These are phyloP conservation scores for Eutypa lata DNA, from an alignment of 2,329 filamentous ascomycete genomes.

Conservation along the genomic window DNA sequence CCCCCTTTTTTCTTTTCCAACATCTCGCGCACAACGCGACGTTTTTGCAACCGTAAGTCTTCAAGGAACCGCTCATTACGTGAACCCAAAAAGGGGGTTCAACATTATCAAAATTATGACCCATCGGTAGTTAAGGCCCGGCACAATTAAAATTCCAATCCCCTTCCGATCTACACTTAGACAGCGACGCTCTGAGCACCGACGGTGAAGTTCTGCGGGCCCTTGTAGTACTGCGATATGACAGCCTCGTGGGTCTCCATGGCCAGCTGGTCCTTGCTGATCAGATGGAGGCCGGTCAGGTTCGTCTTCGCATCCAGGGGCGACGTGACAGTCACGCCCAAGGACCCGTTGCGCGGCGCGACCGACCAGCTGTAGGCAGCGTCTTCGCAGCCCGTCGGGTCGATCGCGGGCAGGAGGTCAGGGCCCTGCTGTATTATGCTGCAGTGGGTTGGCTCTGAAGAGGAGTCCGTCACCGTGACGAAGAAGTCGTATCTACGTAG, in stretches of 20 bases:
- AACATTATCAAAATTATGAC: no score
- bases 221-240: constrained; percentile 14
- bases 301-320: constrained; percentile 12
- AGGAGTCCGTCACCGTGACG: constrained; percentile 9
- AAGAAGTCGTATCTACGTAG: constrained; percentile 17
- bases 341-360: constrained; percentile 4
- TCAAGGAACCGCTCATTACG: no score
- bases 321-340: constrained; percentile 16
- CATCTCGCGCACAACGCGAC: no score
- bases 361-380: constrained; percentile 14
- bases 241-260: constrained; percentile 13
- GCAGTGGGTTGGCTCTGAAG: constrained; percentile 12
- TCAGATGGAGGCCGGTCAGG: constrained; percentile 16
- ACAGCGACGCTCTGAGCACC: background rate
- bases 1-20: background rate
- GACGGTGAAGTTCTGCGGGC: constrained; percentile 9
- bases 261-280: constrained; percentile 14
- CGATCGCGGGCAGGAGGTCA: constrained; percentile 16
- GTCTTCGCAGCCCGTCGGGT: constrained; percentile 14
- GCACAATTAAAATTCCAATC: background rate
- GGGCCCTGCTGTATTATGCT: constrained; percentile 17
- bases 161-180: background rate
- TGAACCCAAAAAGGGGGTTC: no score
- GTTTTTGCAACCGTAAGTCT: no score
- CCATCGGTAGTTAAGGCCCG: background rate